Evolutionary conservation across 2,329 filamentous ascomycete species (phyloP).

Genomic region (Xylariaceae sp.): DNA sequence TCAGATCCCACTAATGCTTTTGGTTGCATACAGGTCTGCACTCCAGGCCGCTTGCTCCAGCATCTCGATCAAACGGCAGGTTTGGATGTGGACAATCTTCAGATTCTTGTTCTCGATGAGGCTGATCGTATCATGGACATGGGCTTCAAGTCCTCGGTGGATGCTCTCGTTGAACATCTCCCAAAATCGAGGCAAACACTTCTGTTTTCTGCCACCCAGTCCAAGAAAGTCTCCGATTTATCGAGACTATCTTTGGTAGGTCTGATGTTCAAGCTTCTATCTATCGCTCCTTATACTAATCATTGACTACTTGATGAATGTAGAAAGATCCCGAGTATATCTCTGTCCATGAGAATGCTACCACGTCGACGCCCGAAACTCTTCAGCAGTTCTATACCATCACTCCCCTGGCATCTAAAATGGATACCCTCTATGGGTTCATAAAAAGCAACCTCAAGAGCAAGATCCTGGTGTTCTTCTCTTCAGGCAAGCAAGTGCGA

Average conservation of each 20-base stretch:
- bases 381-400: constrained; percentile 90
- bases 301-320: too few relatives aligned
- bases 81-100: constrained; percentile 84
- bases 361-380: constrained; percentile 73
- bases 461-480: constrained; percentile 94
- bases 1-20: too few relatives aligned
- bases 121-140: constrained; percentile 97
- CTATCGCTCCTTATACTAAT: neutral
- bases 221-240: constrained; percentile 87
- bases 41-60: constrained; percentile 90
- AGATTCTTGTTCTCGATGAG: constrained; percentile 91
- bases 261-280: neutral
- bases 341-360: constrained; percentile 81
- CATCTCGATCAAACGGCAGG: constrained; percentile 91
- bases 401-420: constrained; percentile 79
- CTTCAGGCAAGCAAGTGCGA: constrained; percentile 91
- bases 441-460: constrained; percentile 85
- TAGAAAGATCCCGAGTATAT: constrained; percentile 85
- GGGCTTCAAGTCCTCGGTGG: constrained; percentile 87
- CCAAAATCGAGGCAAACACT: constrained; percentile 84
- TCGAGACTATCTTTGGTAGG: constrained; percentile 70
- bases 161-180: constrained; percentile 89
- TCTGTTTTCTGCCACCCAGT: constrained; percentile 94
- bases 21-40: too few relatives aligned
- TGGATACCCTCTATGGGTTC: constrained; percentile 91